These are phyloP conservation scores for Penicillium samsonianum DNA, from an alignment of 495 filamentous ascomycete genomes.

Conservation along the genomic window DNA sequence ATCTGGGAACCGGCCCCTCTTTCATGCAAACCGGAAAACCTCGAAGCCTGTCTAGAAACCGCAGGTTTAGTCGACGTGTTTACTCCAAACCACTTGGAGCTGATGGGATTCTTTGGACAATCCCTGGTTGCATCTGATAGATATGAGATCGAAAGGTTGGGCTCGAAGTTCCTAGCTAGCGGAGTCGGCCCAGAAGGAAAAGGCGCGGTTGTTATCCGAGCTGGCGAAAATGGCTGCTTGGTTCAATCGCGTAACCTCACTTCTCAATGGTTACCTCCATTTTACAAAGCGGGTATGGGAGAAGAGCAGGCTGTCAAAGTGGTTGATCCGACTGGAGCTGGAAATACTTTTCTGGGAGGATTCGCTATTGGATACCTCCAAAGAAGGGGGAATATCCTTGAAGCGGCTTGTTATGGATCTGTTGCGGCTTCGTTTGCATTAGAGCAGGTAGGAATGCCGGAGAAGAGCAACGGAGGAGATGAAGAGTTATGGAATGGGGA, in stretches of 20 bases:
- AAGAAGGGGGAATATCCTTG: conserved; percentile 15
- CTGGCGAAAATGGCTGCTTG: conserved; percentile 37
- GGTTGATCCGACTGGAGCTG: conserved; percentile 41
- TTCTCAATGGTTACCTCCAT: conserved; percentile 34
- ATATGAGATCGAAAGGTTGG: conserved; percentile 27
- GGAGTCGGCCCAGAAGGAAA: conserved; percentile 25
- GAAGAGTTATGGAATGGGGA: conserved; percentile 32
- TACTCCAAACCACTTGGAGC: conserved; percentile 42
- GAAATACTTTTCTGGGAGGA: conserved; percentile 40
- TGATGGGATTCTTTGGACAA: conserved; percentile 23
- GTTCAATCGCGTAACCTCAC: conserved; percentile 12
- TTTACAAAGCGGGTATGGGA: conserved; percentile 14
- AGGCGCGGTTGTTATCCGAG: conserved; percentile 30
- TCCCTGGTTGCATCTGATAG: conserved; percentile 11
- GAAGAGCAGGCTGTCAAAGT: conserved; percentile 12
- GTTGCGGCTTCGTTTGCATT: conserved; percentile 40
- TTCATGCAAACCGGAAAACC: conserved; percentile 27
- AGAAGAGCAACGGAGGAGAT: conserved; percentile 6
- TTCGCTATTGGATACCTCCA: conserved; percentile 32
- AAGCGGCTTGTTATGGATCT: conserved; percentile 33
- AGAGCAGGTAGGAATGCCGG: conserved; percentile 41
- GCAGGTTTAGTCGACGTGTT: conserved; percentile 34
- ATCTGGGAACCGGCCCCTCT: conserved; percentile 42
- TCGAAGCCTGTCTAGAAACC: conserved; percentile 25
- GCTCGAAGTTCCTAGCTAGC: conserved; percentile 16